These are phyloP conservation scores for Blastomyces parvus DNA, from an alignment of 2,329 filamentous ascomycete genomes.

Conservation along the genomic window DNA sequence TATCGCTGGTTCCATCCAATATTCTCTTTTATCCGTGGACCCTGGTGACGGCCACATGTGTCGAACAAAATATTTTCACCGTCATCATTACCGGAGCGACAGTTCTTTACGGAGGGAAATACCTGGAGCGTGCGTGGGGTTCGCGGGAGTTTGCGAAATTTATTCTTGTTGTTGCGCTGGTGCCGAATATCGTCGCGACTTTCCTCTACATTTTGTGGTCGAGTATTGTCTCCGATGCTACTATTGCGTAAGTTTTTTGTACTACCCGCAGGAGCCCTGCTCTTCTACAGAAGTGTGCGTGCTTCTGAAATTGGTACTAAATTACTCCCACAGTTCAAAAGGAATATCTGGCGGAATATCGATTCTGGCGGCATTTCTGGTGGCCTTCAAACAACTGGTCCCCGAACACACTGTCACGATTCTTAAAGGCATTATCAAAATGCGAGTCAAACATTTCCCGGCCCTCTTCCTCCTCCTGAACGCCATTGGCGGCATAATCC, in stretches of 20 bases:
- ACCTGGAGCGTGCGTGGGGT: conserved; percentile 93
- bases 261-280: background rate
- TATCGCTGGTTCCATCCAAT: conserved; percentile 73
- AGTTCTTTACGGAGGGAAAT: conserved; percentile 84
- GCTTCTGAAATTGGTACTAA: background rate
- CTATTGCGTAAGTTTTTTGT: conserved; percentile 28
- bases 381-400: conserved; percentile 94
- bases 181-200: conserved; percentile 72
- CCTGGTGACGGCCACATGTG: conserved; percentile 71
- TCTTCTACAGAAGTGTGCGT: background rate
- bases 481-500: conserved; percentile 52
- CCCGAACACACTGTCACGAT: conserved; percentile 95
- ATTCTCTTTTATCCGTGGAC: conserved; percentile 91
- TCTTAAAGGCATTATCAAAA: conserved; percentile 76
- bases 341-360: conserved; percentile 82
- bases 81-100: conserved; percentile 66
- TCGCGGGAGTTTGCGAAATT: conserved; percentile 88
- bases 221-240: conserved; percentile 45
- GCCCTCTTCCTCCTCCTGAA: conserved; percentile 67
- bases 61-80: conserved; percentile 89
- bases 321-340: conserved; percentile 52
- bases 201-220: conserved; percentile 64
- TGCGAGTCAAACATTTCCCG: conserved; percentile 74
- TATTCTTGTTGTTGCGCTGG: conserved; percentile 61
- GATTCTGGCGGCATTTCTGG: conserved; percentile 84